Base-by-base conservation (phyloP, 306 rosid species). In the Quercus engelmannii region DNA sequence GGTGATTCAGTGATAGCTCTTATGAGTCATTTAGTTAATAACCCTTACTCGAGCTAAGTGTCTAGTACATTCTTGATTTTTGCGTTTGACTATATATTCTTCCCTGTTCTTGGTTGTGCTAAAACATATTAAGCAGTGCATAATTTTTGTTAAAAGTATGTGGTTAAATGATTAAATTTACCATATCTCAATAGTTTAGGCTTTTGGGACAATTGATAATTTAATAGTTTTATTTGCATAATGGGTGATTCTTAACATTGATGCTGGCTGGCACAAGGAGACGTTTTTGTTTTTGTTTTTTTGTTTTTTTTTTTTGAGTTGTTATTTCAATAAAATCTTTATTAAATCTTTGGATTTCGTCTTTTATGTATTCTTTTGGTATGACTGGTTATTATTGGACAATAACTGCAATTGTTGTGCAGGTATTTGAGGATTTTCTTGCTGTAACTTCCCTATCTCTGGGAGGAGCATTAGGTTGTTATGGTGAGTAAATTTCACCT, bases 381-480 rank as follows among this genome's bases (percentile, higher is more conserved):
- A 25, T 69, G 71, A 12, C 71, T 9, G 41, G 51, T 73, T 68
- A 54, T 62, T 64, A 58, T 43, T 76, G 55, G 73, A 55, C 41
- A 56, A 46, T 74, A 28, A 82, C 79, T 73, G 55, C 74, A 77
- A 77, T 52, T 17, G 7, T 83, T 70, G 19, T 78, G 80, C 88
- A 90, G 97, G 92, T 83, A 59, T 92, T 88, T 79, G 94, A 88
- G 77, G 83, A 81, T 52, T 76, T 88, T 77, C 83, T 92, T 28
- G 79, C 91, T 11, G 74, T 81, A 23, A 41, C 85, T 68, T 72
- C 69, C 51, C 87, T 92, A 78, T 68, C 69, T 59, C 55, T 89
- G 69, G 92, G 90, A 70, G 92, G 82, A 41, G 91, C 86, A 78
- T 85, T 92, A 71, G 94, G 92, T 43, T 88, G 75, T 83, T 92